Evolutionary conservation across 208 protist genomes (phyloP), one percentile per base, ranked within the genome.

Genomic region (Trypanosomatidae sp.): DNA sequence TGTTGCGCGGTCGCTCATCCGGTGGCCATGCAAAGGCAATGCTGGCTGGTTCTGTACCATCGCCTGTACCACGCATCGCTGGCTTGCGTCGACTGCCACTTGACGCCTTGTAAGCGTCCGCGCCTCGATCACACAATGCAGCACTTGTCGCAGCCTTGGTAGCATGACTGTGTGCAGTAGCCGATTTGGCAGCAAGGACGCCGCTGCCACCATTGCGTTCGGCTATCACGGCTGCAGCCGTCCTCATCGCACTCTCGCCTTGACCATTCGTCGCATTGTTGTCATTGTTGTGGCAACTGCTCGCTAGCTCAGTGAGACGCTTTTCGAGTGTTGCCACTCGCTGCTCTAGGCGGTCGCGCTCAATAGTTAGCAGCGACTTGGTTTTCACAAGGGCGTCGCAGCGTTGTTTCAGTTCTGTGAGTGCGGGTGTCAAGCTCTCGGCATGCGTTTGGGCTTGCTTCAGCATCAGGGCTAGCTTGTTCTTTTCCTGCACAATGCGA

Each of bases 401-500:
- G 10, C 76, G 81, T 46, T 81, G 62, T 26, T 75, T 71, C 40
- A 90, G 62, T 52, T 94, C 86, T 28, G 66, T 66, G 30, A 94
- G 47, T 1, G 77, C 80, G 13, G 88, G 88, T 23, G 80, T 75
- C 37, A 93, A 63, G 39, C 76, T 59, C 47, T 79, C 59, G 4
- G 77, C 76, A 43, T 92, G 73, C 48, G 66, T 42, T 33, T 84
- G 64, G 4, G 83, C 68, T 45, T 86, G 70, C 48, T 69, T 66
- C 30, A 96, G 61, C 41, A 88, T 60, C 53, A 73, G 76, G 28
- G 42, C 44, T 24, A 94, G 42, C 41, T 68, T 66, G 27, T 76
- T 77, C 35, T 86, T 90, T 45, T 92, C 82, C 62, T 94, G 85
- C 42, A 94, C 76, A 11, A 92, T 75, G 28, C 83, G 74, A 30